These are phyloP conservation scores for Eucalyptus sideroxylon DNA, from an alignment of 345 rosid species.

Conservation along the genomic window DNA sequence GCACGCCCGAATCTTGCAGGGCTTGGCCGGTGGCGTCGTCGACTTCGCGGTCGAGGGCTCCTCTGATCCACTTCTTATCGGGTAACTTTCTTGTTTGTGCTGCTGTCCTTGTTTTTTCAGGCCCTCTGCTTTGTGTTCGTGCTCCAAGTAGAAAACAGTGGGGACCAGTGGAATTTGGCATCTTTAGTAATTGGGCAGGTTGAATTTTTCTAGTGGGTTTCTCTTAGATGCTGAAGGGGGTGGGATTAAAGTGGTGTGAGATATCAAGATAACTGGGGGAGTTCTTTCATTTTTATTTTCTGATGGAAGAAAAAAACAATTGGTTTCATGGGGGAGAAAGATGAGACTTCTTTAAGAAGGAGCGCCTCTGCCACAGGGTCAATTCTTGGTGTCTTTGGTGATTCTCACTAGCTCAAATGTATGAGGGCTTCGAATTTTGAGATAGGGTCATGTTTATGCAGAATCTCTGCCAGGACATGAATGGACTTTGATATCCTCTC, in stretches of 20 bases:
- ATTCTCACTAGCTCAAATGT: not conserved
- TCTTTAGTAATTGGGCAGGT: not conserved
- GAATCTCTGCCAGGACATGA: not conserved
- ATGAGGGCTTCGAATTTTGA: not conserved
- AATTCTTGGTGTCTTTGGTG: not conserved
- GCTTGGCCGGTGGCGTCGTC: conserved; percentile 41
- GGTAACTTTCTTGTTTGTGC: conserved; percentile 29
- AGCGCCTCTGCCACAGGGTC: not conserved
- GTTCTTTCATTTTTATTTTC: not conserved
- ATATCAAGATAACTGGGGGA: not conserved
- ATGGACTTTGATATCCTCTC: not conserved
- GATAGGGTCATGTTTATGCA: not conserved
- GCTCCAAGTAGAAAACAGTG: not conserved
- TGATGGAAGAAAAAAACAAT: not conserved
- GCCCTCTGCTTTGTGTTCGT: not conserved
- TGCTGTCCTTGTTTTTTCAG: not conserved
- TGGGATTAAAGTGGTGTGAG: not conserved
- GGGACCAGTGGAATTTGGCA: not conserved
- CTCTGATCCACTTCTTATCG: conserved; percentile 76
- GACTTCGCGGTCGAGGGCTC: conserved; percentile 68
- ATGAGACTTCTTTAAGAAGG: not conserved
- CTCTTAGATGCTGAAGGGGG: not conserved
- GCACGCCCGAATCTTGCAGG: conserved; percentile 62
- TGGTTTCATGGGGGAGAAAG: not conserved
- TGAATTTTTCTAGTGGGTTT: not conserved